A percentile compares a stretch with the other conserved stretches of the same genome.
phyloP scores from a whole-genome alignment of 306 rosid species.

The Datisca glomerata region DNA sequence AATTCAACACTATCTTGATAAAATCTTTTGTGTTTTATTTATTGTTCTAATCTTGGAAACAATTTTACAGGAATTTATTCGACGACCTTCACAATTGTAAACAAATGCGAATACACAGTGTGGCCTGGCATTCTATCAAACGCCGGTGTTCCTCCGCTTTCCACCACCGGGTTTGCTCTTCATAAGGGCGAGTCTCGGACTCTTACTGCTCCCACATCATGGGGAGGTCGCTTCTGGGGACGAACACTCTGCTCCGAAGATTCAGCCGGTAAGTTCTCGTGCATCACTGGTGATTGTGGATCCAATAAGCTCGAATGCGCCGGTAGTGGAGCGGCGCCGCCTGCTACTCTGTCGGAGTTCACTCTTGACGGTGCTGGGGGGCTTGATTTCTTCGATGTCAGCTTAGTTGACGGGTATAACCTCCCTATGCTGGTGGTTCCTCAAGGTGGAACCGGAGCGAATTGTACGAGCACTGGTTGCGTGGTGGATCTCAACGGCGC shows the following conservation, averaged over 20 bases:
- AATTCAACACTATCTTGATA: too few relatives aligned
- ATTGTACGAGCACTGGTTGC: constrained; percentile 50
- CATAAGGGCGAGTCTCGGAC: constrained; percentile 45
- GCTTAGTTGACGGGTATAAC: constrained; percentile 81
- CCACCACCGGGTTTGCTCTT: constrained; percentile 64
- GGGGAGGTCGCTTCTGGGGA: constrained; percentile 98
- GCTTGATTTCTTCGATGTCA: constrained; percentile 58
- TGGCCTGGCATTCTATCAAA: constrained; percentile 90
- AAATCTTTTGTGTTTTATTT: too few relatives aligned
- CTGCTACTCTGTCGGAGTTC: constrained; percentile 61
- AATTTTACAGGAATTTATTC: constrained; percentile 50
- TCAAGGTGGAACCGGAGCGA: constrained; percentile 39
- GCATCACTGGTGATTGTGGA: constrained; percentile 60
- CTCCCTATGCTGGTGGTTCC: constrained; percentile 51
- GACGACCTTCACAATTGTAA: constrained; percentile 53
- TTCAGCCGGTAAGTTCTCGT: constrained; percentile 50
- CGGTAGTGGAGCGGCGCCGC: constrained; percentile 30
- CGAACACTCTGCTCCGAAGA: constrained; percentile 54
- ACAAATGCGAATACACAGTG: constrained; percentile 76
- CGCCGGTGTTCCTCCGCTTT: constrained; percentile 59
- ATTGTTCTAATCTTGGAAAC: too few relatives aligned
- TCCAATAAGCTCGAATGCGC: constrained; percentile 38
- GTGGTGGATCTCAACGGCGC: constrained; percentile 36
- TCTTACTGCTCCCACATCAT: constrained; percentile 42
- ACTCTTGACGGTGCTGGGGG: constrained; percentile 39